Base-by-base conservation (phyloP, 768 basidiomycete genomes). In the Austroboletus eburneus region DNA sequence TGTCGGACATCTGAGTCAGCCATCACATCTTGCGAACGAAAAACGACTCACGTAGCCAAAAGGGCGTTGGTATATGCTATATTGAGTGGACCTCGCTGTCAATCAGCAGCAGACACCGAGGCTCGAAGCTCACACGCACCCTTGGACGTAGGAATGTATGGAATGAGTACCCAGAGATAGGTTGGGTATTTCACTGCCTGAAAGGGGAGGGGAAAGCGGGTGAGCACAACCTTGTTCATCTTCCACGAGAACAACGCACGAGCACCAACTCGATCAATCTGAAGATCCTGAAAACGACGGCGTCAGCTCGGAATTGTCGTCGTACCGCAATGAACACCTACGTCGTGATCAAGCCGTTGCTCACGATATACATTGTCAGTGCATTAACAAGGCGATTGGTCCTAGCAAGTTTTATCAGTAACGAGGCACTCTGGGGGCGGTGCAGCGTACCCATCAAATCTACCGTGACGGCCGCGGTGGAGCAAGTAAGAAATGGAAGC, bases 1-100 rank as follows among this genome's bases (percentile, higher is more conserved):
- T 42, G 16, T 13, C n/a, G 21, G 5, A 8, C 30, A n/a, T 23
- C 22, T 10, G 20, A 3, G 42, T 42, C 22, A 42, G 42, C 16
- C 27, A 5, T 20, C 13, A 6, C 16, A 27, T 12, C 27, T 42
- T 30, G 13, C 20, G n/a, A 3, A 14, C 2, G 32, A 7, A 4
- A 24, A 17, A 8, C 9, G 14, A 21, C 48, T 39, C 37, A 44
- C 42, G 42, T 48, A 8, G 37, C 42, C 14, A 49, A 45, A 22
- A 45, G 23, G 2, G 24, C n/a, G 13, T 49, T 35, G 32, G 30
- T 39, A 22, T 49, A 49, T 9, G 38, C 48, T 49, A 24, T 22
- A 14, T 32, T 13, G 13, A 9, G 30, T 13, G 14, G 13, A 32
- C 6, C 25, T 5, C 10, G 6, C 6, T 10, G 6, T 35, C 34